These are phyloP conservation scores for Colletotrichum coccodes DNA, from an alignment of 2,329 filamentous ascomycete genomes.

Conservation along the genomic window DNA sequence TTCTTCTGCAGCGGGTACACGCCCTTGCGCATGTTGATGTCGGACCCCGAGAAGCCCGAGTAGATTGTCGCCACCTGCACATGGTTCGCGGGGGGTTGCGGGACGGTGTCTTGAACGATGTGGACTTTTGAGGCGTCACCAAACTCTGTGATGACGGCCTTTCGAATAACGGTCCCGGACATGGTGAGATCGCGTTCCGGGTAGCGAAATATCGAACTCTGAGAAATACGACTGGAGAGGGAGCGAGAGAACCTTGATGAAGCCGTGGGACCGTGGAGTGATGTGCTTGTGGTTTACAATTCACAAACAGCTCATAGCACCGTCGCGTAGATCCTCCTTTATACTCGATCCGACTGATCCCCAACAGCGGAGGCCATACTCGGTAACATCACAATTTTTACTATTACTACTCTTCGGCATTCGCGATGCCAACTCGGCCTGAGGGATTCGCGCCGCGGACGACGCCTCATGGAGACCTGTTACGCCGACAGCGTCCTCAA, in stretches of 20 bases:
- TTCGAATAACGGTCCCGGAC: slow-evolving; percentile 47
- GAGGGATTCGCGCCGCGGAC: not conserved
- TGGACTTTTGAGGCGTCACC: slow-evolving; percentile 51
- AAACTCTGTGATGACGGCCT: slow-evolving; percentile 54
- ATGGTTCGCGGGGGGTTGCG: slow-evolving; percentile 51
- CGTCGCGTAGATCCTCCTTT: not conserved
- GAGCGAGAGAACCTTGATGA: not conserved
- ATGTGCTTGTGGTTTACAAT: not conserved
- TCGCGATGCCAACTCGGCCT: not conserved
- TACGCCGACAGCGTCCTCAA: not conserved
- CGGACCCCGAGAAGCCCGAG: slow-evolving; percentile 57
- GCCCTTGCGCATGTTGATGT: slow-evolving; percentile 61
- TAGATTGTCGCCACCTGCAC: slow-evolving; percentile 59
- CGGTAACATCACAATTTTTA: not conserved
- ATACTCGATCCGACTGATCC: not conserved
- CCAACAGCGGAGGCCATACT: too few relatives aligned
- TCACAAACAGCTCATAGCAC: not conserved
- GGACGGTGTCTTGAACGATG: slow-evolving; percentile 45
- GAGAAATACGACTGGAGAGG: not conserved
- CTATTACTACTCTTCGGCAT: not conserved
- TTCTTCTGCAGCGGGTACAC: slow-evolving; percentile 55
- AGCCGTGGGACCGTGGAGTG: not conserved
- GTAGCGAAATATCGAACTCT: too few relatives aligned
- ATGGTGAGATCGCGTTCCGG: not conserved
- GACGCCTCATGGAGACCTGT: not conserved